phyloP scores from a whole-genome alignment of 768 basidiomycete species.

The Trametes meyenii region DNA sequence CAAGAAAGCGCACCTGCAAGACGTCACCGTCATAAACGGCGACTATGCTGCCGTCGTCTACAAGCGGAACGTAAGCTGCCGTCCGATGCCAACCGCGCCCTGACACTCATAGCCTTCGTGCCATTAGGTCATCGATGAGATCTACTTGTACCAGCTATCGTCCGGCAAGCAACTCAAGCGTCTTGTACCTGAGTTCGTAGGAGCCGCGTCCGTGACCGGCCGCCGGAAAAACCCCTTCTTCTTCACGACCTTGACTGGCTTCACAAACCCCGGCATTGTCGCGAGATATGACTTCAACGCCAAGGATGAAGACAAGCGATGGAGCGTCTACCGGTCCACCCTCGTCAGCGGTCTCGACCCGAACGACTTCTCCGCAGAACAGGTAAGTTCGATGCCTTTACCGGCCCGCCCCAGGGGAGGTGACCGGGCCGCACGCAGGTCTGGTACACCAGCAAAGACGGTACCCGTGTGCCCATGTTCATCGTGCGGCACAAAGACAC shows the following conservation, averaged over 20 bases:
- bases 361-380: conserved; percentile 69
- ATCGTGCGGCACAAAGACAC: conserved; percentile 76
- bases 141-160: conserved; percentile 64
- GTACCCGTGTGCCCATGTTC: conserved; percentile 84
- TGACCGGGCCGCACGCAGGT: conserved; percentile 46
- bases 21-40: conserved; percentile 49
- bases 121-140: conserved; percentile 72
- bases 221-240: conserved; percentile 59
- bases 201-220: conserved; percentile 55
- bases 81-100: background rate
- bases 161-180: conserved; percentile 55
- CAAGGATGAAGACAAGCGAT: conserved; percentile 48
- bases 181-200: conserved; percentile 68
- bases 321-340: conserved; percentile 61
- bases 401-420: no score
- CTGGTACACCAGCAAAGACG: conserved; percentile 81
- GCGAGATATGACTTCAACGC: conserved; percentile 61
- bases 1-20: conserved; percentile 60
- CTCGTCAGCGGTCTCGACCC: conserved; percentile 61
- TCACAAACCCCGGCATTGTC: conserved; percentile 71
- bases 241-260: conserved; percentile 66
- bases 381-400: conserved; percentile 39
- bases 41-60: conserved; percentile 64
- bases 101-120: background rate
- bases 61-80: conserved; percentile 65